Conservation (phyloP, 305 asterid genomes). For the Andrographis paniculata region DNA sequence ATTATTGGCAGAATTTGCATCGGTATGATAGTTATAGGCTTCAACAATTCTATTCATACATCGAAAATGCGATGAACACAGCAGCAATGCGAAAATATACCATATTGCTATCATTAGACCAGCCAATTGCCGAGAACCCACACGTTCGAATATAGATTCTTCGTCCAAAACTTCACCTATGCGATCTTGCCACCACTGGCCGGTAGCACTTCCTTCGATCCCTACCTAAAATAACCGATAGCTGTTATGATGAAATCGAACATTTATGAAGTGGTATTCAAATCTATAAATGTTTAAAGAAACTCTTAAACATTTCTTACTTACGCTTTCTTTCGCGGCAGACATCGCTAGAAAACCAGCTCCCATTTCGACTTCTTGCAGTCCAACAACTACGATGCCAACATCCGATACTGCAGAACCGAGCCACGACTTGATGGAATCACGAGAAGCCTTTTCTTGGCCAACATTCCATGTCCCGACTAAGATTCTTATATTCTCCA, state of each 20-base stretch:
- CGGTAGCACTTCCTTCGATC: constrained; percentile 88
- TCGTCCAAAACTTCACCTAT: constrained; percentile 84
- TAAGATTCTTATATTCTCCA: constrained; percentile 47
- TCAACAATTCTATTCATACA: background rate
- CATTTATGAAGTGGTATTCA: background rate
- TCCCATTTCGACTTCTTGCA: constrained; percentile 98
- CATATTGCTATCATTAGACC: constrained; percentile 86
- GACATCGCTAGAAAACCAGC: constrained; percentile 99
- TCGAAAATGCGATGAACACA: background rate
- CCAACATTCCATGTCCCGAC: constrained; percentile 97
- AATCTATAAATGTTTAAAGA: no score
- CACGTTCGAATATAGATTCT: constrained; percentile 66
- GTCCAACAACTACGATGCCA: constrained; percentile 77
- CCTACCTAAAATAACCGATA: constrained; percentile 67
- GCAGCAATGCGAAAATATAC: constrained; percentile 26
- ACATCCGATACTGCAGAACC: constrained; percentile 76
- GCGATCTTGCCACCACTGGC: constrained; percentile 96
- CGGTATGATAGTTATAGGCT: background rate
- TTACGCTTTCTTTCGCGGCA: constrained; percentile 95
- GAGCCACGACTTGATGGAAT: constrained; percentile 81
- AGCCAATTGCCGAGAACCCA: constrained; percentile 87
- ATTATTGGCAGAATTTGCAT: constrained; percentile 2
- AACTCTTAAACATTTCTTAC: constrained; percentile 14
- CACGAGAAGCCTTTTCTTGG: constrained; percentile 88
- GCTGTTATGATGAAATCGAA: constrained; percentile 1